Conservation (phyloP, 306 rosid species). For the Lupinus albus region DNA sequence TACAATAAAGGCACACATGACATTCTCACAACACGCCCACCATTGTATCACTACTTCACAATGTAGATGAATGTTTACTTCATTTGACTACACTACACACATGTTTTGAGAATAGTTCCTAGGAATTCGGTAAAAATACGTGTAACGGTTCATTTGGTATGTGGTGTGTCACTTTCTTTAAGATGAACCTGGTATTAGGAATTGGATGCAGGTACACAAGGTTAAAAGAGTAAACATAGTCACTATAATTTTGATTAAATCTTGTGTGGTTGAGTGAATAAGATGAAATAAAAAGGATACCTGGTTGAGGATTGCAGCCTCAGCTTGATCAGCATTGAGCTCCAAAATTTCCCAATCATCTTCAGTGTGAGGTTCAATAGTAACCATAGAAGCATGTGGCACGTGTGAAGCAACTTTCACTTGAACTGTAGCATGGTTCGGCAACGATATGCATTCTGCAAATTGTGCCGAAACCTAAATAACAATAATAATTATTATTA, state of each 20-base stretch:
- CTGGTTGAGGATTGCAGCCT: constrained; percentile 78
- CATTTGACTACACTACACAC: not conserved
- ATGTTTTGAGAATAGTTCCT: not conserved
- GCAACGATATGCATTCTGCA: constrained; percentile 78
- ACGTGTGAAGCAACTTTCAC: constrained; percentile 68
- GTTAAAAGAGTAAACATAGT: too few species aligned
- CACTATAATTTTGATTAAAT: not conserved
- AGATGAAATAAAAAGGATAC: constrained; percentile 35
- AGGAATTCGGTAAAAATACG: too few species aligned
- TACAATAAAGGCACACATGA: not conserved
- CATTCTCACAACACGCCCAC: constrained; percentile 18
- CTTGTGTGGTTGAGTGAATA: not conserved
- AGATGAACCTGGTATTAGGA: too few species aligned
- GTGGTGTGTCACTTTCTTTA: too few species aligned
- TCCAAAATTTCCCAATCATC: constrained; percentile 98
- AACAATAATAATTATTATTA: too few species aligned
- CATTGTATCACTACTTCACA: not conserved
- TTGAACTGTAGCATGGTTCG: constrained; percentile 55
- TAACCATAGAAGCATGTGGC: constrained; percentile 65
- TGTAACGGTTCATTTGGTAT: too few species aligned
- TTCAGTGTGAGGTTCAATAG: constrained; percentile 73
- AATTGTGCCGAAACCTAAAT: constrained; percentile 71
- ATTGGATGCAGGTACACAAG: too few species aligned
- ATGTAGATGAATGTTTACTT: not conserved
- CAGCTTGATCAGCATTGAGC: constrained; percentile 83